These are phyloP conservation scores for Brettanomyces anomalus DNA, from an alignment of 805 yeast species.

Conservation along the genomic window DNA sequence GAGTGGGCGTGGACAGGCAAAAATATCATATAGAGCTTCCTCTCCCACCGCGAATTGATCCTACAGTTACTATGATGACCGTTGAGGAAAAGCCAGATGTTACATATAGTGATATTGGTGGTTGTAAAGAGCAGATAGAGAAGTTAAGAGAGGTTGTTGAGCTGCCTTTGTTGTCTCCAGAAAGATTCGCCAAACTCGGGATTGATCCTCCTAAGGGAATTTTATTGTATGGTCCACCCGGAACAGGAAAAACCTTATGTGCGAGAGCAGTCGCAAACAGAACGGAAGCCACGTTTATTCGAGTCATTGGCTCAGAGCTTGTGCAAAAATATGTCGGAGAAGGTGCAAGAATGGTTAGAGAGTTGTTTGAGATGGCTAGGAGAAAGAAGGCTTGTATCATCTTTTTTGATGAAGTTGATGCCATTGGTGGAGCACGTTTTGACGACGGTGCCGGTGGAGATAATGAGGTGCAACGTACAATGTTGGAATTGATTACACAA, in stretches of 20 bases:
- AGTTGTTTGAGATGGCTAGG: slow-evolving; percentile 97
- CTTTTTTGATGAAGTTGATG: slow-evolving; percentile 97
- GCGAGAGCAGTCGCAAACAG: slow-evolving; percentile 99
- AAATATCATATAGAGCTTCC: slow-evolving; percentile 97
- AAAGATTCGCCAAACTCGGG: slow-evolving; percentile 91
- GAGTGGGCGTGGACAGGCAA: slow-evolving; percentile 97
- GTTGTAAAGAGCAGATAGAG: slow-evolving; percentile 97
- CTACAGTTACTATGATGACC: slow-evolving; percentile 98
- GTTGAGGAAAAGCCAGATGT: slow-evolving; percentile 99
- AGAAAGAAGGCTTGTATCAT: slow-evolving; percentile 97
- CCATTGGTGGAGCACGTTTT: slow-evolving; percentile 99
- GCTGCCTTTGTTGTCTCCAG: slow-evolving; percentile 88
- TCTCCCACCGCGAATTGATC: slow-evolving; percentile 95
- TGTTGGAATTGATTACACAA: slow-evolving; percentile 96
- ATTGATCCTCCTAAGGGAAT: slow-evolving; percentile 99
- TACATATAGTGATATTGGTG: slow-evolving; percentile 97
- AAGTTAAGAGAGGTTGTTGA: slow-evolving; percentile 94
- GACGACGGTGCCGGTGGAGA: slow-evolving; percentile 99
- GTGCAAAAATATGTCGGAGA: slow-evolving; percentile 99
- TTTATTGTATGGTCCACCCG: slow-evolving; percentile 94
- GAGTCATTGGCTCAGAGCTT: slow-evolving; percentile 96
- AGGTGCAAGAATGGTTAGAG: slow-evolving; percentile 99
- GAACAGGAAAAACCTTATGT: slow-evolving; percentile 96
- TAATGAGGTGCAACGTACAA: slow-evolving; percentile 97
- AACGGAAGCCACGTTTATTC: slow-evolving; percentile 96